Percentiles rank a stretch among this genome's conserved stretches.
phyloP scores from a whole-genome alignment of 2,329 filamentous ascomycete species.

The Mariannaea sp. region DNA sequence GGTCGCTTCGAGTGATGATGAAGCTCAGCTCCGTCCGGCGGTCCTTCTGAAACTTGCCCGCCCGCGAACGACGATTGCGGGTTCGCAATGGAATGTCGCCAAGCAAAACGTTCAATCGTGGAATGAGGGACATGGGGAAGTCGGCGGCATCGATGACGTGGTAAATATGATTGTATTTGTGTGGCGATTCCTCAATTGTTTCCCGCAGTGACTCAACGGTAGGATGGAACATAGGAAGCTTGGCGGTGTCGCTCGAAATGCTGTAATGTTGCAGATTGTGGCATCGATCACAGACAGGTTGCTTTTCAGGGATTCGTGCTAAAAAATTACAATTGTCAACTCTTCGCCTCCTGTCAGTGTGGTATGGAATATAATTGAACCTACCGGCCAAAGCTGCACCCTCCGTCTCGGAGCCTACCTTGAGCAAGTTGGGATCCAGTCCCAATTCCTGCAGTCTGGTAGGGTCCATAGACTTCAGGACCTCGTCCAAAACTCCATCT shows the following conservation, averaged over 20 bases:
- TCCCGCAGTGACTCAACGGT: slow-evolving; percentile 79
- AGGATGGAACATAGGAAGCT: slow-evolving; percentile 75
- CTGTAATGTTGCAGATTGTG: slow-evolving; percentile 81
- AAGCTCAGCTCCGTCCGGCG: slow-evolving; percentile 82
- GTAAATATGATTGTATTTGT: slow-evolving; percentile 92
- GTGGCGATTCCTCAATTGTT: slow-evolving; percentile 85
- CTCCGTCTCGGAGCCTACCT: slow-evolving; percentile 34
- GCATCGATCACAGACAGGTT: slow-evolving; percentile 83
- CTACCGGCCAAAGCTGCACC: slow-evolving; percentile 26
- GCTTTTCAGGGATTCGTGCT: slow-evolving; percentile 36
- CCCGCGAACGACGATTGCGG: slow-evolving; percentile 76
- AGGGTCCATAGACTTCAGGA: slow-evolving; percentile 49
- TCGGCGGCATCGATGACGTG: slow-evolving; percentile 95
- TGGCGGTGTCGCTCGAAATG: slow-evolving; percentile 52
- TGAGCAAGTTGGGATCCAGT: slow-evolving; percentile 48
- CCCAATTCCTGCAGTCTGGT: slow-evolving; percentile 52
- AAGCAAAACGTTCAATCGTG: slow-evolving; percentile 72
- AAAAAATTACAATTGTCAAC: slow-evolving; percentile 13
- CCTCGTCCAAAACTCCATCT: slow-evolving; percentile 53
- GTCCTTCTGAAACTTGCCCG: slow-evolving; percentile 67
- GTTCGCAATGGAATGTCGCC: slow-evolving; percentile 75
- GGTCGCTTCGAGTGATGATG: slow-evolving; percentile 85
- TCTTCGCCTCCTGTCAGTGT: background rate
- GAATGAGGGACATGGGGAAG: slow-evolving; percentile 91
- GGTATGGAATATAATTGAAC: background rate